Conservation (phyloP, 176 grass and related monocot species). For the Musa beccarii region DNA sequence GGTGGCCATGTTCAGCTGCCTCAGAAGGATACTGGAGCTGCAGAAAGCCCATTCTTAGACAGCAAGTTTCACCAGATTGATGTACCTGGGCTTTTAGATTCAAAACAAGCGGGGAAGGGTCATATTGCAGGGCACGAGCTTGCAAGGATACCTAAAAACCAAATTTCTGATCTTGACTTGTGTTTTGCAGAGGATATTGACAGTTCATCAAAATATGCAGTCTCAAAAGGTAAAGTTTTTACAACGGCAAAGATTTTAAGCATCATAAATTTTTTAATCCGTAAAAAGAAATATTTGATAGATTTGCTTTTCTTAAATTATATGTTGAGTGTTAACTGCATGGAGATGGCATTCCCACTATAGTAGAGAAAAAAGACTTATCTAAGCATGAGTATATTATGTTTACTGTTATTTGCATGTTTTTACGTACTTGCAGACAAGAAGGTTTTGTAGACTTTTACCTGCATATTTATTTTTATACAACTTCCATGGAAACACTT, state of each 20-base stretch:
- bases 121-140: conserved; percentile 16
- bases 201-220: conserved; percentile 17
- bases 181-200: conserved; percentile 38
- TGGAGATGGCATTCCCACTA: not conserved
- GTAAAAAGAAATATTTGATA: no score
- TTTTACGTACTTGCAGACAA: not conserved
- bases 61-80: conserved; percentile 20
- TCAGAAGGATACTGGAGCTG: conserved; percentile 22
- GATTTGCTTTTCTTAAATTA: not conserved
- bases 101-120: conserved; percentile 26
- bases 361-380: no score
- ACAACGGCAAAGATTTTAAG: not conserved
- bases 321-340: not conserved
- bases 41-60: conserved; percentile 14
- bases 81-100: conserved; percentile 24
- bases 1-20: not conserved
- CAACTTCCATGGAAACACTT: not conserved
- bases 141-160: conserved; percentile 36
- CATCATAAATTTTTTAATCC: not conserved
- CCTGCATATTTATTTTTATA: not conserved
- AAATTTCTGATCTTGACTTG: conserved; percentile 51
- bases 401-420: no score
- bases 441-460: not conserved
- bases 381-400: no score
- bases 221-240: conserved; percentile 46